Evolutionary conservation across 2,329 filamentous ascomycete genomes (phyloP).

Genomic region (Scedosporium dehoogii): DNA sequence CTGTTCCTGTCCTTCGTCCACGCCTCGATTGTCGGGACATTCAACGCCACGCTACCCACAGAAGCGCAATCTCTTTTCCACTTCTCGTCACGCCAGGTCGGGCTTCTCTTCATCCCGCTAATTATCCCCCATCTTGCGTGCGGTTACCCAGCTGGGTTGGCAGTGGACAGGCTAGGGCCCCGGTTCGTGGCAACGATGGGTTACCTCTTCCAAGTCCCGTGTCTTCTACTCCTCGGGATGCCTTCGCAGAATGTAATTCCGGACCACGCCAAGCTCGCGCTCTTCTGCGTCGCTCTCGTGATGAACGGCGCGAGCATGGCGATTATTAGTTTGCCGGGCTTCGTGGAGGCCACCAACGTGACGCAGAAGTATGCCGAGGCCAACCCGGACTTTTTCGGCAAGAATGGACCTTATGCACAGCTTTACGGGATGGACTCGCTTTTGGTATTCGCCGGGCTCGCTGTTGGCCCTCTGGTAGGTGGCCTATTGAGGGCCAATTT

Average conservation of each 20-base stretch:
- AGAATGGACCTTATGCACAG: conserved; percentile 11
- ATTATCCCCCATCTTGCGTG: not conserved
- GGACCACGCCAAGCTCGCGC: not conserved
- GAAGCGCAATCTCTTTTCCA: not conserved
- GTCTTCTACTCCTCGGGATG: not conserved
- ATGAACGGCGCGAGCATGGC: not conserved
- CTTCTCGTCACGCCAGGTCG: not conserved
- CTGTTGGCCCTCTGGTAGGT: not conserved
- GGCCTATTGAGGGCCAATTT: not conserved
- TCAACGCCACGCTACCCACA: not conserved
- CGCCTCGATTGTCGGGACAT: not conserved
- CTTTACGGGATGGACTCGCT: not conserved
- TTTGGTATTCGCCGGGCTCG: not conserved
- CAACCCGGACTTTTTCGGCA: conserved; percentile 8
- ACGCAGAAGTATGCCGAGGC: conserved; percentile 8
- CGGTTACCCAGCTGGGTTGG: not conserved
- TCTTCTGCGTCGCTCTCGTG: not conserved
- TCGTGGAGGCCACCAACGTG: conserved; percentile 7
- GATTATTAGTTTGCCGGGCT: not conserved
- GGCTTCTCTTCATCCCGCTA: not conserved
- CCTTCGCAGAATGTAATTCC: not conserved
- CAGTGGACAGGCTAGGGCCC: not conserved
- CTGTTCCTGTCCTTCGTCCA: not conserved
- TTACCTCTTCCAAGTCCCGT: not conserved
- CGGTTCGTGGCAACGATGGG: not conserved